Base-by-base conservation (phyloP, 2,329 filamentous ascomycete genomes). In the Penicillium thymicola region DNA sequence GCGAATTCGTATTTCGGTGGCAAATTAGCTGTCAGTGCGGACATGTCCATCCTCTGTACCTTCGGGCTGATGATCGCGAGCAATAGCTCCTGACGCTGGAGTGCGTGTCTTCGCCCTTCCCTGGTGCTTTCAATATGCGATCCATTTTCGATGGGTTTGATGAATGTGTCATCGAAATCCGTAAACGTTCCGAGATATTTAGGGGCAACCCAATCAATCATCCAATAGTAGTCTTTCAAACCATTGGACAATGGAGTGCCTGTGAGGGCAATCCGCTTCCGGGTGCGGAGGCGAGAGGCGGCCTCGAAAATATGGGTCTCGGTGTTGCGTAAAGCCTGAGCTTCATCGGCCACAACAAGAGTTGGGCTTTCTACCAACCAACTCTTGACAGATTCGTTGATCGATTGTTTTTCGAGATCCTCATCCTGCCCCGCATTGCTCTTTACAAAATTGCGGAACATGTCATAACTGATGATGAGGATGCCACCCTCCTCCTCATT, bases 211-310 rank as follows among this genome's bases (percentile, higher is more conserved):
- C 91, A 96, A 60, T 92, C 83, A 56, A 96, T 88, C 84, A 96
- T 90, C n/a, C 86, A 78, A 67, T 87, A 91, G 67, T 96, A 96
- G 65, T 97, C 92, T 28, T 82, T 78, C 0, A 96, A 85, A 50
- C 90, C 89, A 68, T 96, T 97, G 5, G 89, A 86, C 50, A 97
- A 78, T 0, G 92, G 92, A 0, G 92, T 93, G 0, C 92, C 92
- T 0, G 92, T 96, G 59, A 97, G 78, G 6, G 91, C 92, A 61
- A 97, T 89, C 11, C 92, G 85, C 58, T 82, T 87, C 52, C 78
- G 83, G 0, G 91, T 89, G 58, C 71, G 79, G 68, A 97, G 88
- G 11, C 76, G 71, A 2, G 76, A 76, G 21, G 86, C 83, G 6
- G 82, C 79, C 37, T 72, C 61, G 42, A 85, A 78, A 34, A 87